Conservation (phyloP, 345 rosid genomes). For the Viola odorata region DNA sequence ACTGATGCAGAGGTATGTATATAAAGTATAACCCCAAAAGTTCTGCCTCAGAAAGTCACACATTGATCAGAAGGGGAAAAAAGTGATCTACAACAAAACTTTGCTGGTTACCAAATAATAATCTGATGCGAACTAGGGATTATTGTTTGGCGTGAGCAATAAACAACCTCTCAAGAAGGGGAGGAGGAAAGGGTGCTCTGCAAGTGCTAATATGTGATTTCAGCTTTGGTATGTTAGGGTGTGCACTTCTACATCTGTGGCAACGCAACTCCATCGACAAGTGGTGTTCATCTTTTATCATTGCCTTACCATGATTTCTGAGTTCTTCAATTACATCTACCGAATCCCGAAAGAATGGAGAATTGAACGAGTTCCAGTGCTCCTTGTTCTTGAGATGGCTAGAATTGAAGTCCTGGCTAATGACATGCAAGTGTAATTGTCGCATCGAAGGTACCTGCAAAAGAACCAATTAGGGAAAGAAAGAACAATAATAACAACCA, state of each 20-base stretch:
- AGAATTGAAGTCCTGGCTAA: slow-evolving; percentile 91
- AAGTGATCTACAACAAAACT: slow-evolving; percentile 11
- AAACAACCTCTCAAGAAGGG: slow-evolving; percentile 43
- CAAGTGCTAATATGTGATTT: slow-evolving; percentile 65
- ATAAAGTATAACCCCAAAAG: too few relatives aligned
- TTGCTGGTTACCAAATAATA: not conserved
- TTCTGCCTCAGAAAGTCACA: too few relatives aligned
- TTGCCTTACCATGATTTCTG: slow-evolving; percentile 47
- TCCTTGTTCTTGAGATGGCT: slow-evolving; percentile 74
- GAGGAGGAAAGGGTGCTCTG: slow-evolving; percentile 43
- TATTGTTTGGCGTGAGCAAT: slow-evolving; percentile 7
- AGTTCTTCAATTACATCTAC: slow-evolving; percentile 77
- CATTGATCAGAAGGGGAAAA: too few relatives aligned
- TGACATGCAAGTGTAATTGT: slow-evolving; percentile 85
- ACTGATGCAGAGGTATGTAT: too few relatives aligned
- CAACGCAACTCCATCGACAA: slow-evolving; percentile 78
- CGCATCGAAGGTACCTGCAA: slow-evolving; percentile 67
- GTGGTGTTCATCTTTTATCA: slow-evolving; percentile 32
- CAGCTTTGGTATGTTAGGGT: slow-evolving; percentile 80
- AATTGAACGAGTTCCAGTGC: slow-evolving; percentile 89
- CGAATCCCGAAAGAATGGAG: slow-evolving; percentile 73
- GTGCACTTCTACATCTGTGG: slow-evolving; percentile 76
- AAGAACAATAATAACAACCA: too few relatives aligned
- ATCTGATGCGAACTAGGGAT: slow-evolving; percentile 5
- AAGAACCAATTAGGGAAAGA: too few relatives aligned